These are phyloP conservation scores for Apiotrichum laibachii DNA, from an alignment of 1,284 basidiomycete species.

Conservation along the genomic window DNA sequence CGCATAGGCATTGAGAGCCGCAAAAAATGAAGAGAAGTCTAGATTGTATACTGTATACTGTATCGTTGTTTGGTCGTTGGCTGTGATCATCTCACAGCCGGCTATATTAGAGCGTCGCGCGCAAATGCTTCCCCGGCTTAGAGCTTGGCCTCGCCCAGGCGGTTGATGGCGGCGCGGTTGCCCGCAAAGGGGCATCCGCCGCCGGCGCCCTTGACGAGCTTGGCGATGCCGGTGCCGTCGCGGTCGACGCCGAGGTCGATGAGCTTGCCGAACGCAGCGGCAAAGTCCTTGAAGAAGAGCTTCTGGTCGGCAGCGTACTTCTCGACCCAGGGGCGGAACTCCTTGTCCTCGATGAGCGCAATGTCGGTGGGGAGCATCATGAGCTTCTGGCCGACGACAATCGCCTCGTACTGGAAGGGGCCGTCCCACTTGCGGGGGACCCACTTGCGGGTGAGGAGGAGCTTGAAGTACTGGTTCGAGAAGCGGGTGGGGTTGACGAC, in stretches of 20 bases:
- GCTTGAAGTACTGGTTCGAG: conserved; percentile 55
- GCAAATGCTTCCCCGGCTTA: neutral
- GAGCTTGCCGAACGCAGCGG: conserved; percentile 51
- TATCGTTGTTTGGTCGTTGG: neutral
- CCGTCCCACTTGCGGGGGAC: conserved; percentile 57
- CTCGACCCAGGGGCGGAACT: conserved; percentile 52
- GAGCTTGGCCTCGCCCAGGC: conserved; percentile 10
- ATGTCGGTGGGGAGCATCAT: conserved; percentile 60
- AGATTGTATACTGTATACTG: neutral
- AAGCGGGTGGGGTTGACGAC: conserved; percentile 55
- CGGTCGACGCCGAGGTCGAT: conserved; percentile 54
- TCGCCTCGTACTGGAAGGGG: conserved; percentile 53
- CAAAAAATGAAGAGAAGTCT: neutral
- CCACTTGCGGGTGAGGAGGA: conserved; percentile 56
- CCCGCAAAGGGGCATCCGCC: conserved; percentile 45
- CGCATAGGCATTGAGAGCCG: too few species aligned
- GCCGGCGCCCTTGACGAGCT: conserved; percentile 45
- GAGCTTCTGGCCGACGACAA: conserved; percentile 53
- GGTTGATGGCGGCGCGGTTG: conserved; percentile 9
- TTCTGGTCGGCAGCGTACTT: conserved; percentile 57
- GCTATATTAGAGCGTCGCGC: too few species aligned
- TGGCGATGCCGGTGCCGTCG: conserved; percentile 47
- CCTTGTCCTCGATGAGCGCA: conserved; percentile 50
- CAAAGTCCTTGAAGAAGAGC: conserved; percentile 58
- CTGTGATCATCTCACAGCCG: too few species aligned